Evolutionary conservation across 306 rosid species (phyloP), one percentile per base, ranked within the genome.

Genomic region (Adenanthera pavonina): DNA sequence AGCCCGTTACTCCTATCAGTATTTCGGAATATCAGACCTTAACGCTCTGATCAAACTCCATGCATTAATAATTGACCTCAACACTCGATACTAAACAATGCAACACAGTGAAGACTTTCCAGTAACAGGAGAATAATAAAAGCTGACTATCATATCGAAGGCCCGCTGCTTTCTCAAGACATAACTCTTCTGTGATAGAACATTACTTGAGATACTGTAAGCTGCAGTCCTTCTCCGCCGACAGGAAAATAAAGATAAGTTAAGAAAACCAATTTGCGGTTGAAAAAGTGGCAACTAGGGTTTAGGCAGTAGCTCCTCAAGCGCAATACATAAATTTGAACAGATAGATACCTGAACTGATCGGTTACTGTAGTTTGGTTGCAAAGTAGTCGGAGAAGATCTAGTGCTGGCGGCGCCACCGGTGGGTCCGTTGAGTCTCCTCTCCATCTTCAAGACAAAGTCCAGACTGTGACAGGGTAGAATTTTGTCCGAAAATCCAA

Each of bases 281-380:
- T 35, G 49, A 46, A 74, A 76, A 67, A 15, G 59, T 38, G 19
- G 66, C 25, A 82, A 81, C 86, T 86, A 88, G 92, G 92, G 96
- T 86, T 87, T 77, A 60, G 48, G 74, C 66, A 75, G 86, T 25
- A 81, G 78, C 81, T 59, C 9, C 61, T 19, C 2, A 80, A 69
- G 41, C 15, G 62, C 43, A 19, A 80, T 25, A 49, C 14, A 66
- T 57, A 34, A 72, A 80, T 43, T 70, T 62, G 56, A 67, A 51
- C 60, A n/a, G 34, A 56, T 11, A 51, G 59, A 76, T 57, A 93
- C 98, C 97, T 92, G 96, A 83, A 92, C 99, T 69, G 85, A 87
- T 74, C 72, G 91, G 74, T 87, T 91, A 76, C 84, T 86, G 83
- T 85, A 93, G 82, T 89, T 85, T 6, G 97, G 96, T 33, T 75